phyloP scores from a whole-genome alignment of 164 flowering plant species.

The Paratinospora sagittata region DNA sequence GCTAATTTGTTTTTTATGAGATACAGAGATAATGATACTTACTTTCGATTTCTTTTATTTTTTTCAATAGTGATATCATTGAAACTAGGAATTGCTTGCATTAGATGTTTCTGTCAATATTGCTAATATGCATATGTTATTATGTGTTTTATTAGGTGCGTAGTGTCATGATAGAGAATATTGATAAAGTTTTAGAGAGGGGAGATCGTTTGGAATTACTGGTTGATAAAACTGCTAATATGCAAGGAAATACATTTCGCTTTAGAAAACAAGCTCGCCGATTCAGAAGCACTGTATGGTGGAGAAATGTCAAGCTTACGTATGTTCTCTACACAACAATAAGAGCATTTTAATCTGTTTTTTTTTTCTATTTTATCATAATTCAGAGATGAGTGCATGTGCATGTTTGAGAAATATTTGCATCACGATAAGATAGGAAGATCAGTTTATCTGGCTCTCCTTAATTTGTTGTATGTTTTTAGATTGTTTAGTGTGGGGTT shows the following conservation, averaged over 20 bases:
- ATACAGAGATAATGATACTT: not conserved
- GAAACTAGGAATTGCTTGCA: not conserved
- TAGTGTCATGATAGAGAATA: slow-evolving; percentile 75
- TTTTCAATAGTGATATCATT: not conserved
- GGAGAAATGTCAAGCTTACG: slow-evolving; percentile 79
- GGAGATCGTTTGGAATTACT: slow-evolving; percentile 76
- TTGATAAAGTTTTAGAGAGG: slow-evolving; percentile 81
- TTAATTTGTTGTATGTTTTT: not conserved
- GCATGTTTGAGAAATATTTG: not conserved
- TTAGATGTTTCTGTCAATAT: not conserved
- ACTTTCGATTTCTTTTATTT: not conserved
- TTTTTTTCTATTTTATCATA: not conserved
- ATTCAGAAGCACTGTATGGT: slow-evolving; percentile 56
- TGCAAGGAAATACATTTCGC: slow-evolving; percentile 74
- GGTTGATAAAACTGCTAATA: slow-evolving; percentile 56
- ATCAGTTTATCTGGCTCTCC: not conserved
- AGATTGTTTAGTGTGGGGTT: not conserved
- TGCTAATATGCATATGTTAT: not conserved
- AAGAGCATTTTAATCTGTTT: not conserved
- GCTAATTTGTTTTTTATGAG: not conserved
- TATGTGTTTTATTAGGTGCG: slow-evolving; percentile 50
- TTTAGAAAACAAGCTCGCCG: slow-evolving; percentile 72
- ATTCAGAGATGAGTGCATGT: not conserved
- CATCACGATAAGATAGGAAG: not conserved
- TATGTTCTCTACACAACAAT: slow-evolving; percentile 28